Evolutionary conservation across 1,284 basidiomycete species (phyloP).

Genomic region (Gomphus bonarii): DNA sequence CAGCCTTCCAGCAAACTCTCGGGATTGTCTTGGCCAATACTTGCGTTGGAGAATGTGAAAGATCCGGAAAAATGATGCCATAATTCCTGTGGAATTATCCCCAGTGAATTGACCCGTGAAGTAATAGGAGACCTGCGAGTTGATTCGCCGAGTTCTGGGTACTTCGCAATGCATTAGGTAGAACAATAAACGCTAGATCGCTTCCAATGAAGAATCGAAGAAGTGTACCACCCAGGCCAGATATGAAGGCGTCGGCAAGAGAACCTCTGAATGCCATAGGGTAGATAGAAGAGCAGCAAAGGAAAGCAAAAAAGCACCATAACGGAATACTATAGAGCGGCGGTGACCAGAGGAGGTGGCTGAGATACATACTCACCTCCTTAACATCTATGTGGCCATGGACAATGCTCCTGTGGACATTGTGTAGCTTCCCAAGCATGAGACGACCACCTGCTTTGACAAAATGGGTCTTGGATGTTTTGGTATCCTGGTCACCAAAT

Average conservation of each 20-base stretch:
- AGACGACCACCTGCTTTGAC: constrained; percentile 67
- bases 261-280: constrained; percentile 79
- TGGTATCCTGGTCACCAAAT: constrained; percentile 71
- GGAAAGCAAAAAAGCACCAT: constrained; percentile 62
- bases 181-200: constrained; percentile 74
- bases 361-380: constrained; percentile 45
- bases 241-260: constrained; percentile 73
- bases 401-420: constrained; percentile 68
- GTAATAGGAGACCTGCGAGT: constrained; percentile 35
- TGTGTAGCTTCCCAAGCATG: constrained; percentile 65
- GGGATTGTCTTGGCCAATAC: no score
- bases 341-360: constrained; percentile 37
- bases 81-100: constrained; percentile 21
- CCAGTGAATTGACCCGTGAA: constrained; percentile 62
- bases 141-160: constrained; percentile 42
- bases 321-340: constrained; percentile 46
- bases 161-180: constrained; percentile 42
- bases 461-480: constrained; percentile 74
- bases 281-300: constrained; percentile 65
- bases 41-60: no score
- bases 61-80: no score
- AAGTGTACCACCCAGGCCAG: constrained; percentile 55
- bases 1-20: no score
- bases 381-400: constrained; percentile 79
- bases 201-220: constrained; percentile 71